Percentiles rank a stretch among this genome's conserved stretches.
Evolutionary conservation across 2,329 filamentous ascomycete species (phyloP).

Genomic region (Botrytis medusae): DNA sequence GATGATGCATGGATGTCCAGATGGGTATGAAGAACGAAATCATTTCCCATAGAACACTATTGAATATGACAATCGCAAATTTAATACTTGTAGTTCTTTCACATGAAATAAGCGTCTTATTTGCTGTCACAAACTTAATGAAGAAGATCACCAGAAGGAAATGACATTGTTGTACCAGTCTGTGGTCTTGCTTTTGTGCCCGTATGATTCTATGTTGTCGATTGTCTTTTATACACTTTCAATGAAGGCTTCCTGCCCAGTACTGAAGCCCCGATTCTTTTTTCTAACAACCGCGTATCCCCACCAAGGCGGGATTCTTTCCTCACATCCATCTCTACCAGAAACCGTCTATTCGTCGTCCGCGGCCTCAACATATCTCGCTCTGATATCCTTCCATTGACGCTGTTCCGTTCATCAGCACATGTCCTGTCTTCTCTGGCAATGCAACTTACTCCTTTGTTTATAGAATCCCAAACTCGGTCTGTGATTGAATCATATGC

Average conservation of each 20-base stretch:
- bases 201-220: conserved; percentile 28
- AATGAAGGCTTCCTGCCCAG: conserved; percentile 21
- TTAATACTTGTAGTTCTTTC: neutral
- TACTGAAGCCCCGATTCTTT: conserved; percentile 17
- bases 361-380: conserved; percentile 73
- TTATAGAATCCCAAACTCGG: conserved; percentile 85
- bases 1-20: neutral
- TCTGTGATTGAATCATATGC: conserved; percentile 80
- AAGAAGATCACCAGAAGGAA: neutral
- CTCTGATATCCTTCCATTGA: conserved; percentile 99
- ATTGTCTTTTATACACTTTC: conserved; percentile 38
- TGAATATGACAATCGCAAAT: neutral
- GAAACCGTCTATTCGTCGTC: conserved; percentile 53
- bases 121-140: neutral
- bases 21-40: neutral
- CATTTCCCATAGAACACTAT: neutral
- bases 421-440: conserved; percentile 18
- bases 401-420: conserved; percentile 60
- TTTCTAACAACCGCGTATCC: neutral
- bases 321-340: neutral
- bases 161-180: neutral
- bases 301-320: neutral
- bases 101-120: too few species aligned
- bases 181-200: conserved; percentile 18
- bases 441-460: conserved; percentile 75